Conservation (phyloP, 345 rosid species). For the Eucalyptus marginata region DNA sequence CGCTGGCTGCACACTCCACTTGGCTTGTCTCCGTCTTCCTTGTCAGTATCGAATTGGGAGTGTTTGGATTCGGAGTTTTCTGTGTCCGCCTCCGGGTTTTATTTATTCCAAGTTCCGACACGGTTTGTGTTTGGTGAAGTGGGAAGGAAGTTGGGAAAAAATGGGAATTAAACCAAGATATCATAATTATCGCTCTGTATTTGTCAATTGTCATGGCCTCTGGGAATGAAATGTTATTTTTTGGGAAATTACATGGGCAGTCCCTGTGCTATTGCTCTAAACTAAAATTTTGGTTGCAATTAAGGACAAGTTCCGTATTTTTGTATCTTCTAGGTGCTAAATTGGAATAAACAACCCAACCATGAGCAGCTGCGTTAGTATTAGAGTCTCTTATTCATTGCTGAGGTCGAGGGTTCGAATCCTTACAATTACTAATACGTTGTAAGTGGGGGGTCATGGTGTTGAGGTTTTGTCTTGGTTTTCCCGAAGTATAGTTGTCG, state of each 20-base stretch:
- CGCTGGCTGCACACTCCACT: not conserved
- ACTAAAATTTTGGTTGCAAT: not conserved
- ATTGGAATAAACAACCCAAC: not conserved
- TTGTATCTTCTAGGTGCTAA: rapidly evolving
- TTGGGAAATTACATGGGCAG: not conserved
- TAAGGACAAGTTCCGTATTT: not conserved
- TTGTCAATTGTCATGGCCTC: not conserved
- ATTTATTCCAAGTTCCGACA: not conserved
- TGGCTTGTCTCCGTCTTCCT: not conserved
- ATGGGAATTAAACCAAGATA: not conserved
- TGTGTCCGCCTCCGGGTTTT: not conserved
- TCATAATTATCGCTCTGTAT: rapidly evolving
- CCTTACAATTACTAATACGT: too few species aligned
- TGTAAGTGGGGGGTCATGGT: too few species aligned
- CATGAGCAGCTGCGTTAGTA: too few species aligned
- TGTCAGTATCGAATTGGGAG: not conserved
- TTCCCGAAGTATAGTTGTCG: too few species aligned
- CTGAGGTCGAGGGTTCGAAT: too few species aligned
- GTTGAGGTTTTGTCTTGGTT: too few species aligned
- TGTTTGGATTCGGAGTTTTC: not conserved
- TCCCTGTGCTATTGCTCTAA: not conserved
- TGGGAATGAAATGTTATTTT: not conserved
- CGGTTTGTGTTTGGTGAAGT: not conserved
- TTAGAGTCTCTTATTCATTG: too few species aligned
- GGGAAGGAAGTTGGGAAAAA: not conserved